Evolutionary conservation across 805 yeast species (phyloP).

Genomic region (Ogataea chonburiensis): DNA sequence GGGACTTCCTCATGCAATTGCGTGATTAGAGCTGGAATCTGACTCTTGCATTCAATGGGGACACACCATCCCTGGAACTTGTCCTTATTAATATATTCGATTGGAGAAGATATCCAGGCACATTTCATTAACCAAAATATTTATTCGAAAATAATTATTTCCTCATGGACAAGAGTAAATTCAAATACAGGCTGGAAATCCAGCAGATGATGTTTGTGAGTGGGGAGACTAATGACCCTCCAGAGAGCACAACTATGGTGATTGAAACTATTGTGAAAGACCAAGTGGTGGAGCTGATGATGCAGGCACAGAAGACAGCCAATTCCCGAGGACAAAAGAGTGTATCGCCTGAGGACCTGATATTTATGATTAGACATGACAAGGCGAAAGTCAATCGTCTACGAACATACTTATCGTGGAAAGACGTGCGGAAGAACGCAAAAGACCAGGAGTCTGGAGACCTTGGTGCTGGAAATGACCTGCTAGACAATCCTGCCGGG

Average conservation of each 20-base stretch:
- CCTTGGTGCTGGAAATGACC: slow-evolving; percentile 35
- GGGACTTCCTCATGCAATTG: slow-evolving; percentile 47
- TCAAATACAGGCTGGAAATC: slow-evolving; percentile 85
- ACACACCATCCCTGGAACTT: slow-evolving; percentile 65
- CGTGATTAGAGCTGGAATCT: slow-evolving; percentile 43
- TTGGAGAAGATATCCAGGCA: slow-evolving; percentile 42
- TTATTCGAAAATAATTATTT: slow-evolving; percentile 1
- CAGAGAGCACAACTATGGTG: slow-evolving; percentile 84
- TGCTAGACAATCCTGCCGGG: slow-evolving; percentile 31
- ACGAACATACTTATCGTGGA: slow-evolving; percentile 92
- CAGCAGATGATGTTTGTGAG: slow-evolving; percentile 99
- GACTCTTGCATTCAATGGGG: slow-evolving; percentile 36
- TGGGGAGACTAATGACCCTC: slow-evolving; percentile 94
- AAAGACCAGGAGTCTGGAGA: slow-evolving; percentile 59
- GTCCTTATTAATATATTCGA: slow-evolving; percentile 53
- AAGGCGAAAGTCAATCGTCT: slow-evolving; percentile 89
- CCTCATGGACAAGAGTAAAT: slow-evolving; percentile 39
- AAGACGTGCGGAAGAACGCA: slow-evolving; percentile 85
- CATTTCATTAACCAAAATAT: slow-evolving; percentile 6
- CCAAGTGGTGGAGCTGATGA: slow-evolving; percentile 81
- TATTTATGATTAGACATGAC: slow-evolving; percentile 88
- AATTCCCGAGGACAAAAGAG: slow-evolving; percentile 76
- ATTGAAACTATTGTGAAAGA: slow-evolving; percentile 94
- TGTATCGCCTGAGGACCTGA: slow-evolving; percentile 89
- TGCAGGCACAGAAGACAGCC: slow-evolving; percentile 78